phyloP scores from a whole-genome alignment of 257 asterid genomes.

The Fraxinus americana region DNA sequence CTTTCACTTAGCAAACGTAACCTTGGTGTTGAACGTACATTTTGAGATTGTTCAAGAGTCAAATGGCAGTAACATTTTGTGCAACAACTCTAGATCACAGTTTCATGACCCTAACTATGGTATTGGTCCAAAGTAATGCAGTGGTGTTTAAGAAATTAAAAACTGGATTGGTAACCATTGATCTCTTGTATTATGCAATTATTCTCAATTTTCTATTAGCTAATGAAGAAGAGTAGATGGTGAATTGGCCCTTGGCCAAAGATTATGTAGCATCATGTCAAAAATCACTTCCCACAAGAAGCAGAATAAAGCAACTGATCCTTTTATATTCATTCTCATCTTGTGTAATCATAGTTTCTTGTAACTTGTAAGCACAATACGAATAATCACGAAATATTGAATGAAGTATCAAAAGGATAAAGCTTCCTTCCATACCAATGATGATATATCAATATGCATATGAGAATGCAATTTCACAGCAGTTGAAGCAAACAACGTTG shows the following conservation, averaged over 20 bases:
- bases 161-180: neutral
- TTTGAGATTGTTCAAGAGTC: neutral
- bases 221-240: neutral
- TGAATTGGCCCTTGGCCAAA: neutral
- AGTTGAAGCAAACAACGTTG: neutral
- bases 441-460: neutral
- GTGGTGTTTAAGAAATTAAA: neutral
- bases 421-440: neutral
- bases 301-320: neutral
- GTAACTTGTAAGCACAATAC: neutral
- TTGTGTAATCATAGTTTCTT: neutral
- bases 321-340: neutral
- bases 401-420: neutral
- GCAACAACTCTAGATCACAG: too few species aligned
- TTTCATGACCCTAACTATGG: neutral
- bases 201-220: neutral
- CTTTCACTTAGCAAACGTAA: neutral
- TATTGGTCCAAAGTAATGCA: neutral
- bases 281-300: neutral
- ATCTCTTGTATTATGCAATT: neutral
- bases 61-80: neutral
- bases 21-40: neutral
- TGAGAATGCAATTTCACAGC: neutral
- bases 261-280: neutral
- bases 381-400: neutral